phyloP scores from a whole-genome alignment of 768 basidiomycete species.

The Auricularia cornea region DNA sequence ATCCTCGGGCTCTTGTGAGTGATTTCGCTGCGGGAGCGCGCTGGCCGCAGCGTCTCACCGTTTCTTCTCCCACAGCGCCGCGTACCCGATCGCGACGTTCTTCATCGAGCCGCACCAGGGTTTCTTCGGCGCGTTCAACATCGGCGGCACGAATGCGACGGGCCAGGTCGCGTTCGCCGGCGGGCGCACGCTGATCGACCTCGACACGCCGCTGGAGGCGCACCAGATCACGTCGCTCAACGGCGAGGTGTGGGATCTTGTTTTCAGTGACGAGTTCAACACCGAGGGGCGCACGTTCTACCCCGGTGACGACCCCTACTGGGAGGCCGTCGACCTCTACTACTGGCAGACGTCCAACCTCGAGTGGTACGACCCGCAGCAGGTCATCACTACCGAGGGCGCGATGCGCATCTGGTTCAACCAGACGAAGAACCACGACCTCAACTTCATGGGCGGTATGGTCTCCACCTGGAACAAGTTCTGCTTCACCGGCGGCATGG shows the following conservation, averaged over 20 bases:
- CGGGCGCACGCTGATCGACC: conserved; percentile 67
- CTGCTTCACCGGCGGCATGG: conserved; percentile 55
- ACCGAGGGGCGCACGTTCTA: conserved; percentile 71
- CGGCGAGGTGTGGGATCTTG: conserved; percentile 52
- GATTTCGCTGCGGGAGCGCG: conserved; percentile 23
- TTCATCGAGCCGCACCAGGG: conserved; percentile 39
- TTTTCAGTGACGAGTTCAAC: conserved; percentile 89
- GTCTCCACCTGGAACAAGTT: conserved; percentile 77
- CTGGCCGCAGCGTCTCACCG: neutral
- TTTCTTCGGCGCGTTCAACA: conserved; percentile 54
- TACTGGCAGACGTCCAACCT: conserved; percentile 46
- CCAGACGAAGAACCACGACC: conserved; percentile 56
- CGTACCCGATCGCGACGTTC: conserved; percentile 55
- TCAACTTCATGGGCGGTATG: conserved; percentile 68
- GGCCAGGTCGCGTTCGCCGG: conserved; percentile 54
- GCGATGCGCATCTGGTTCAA: conserved; percentile 55
- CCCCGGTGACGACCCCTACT: conserved; percentile 83
- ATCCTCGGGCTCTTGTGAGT: conserved; percentile 40
- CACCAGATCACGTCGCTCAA: conserved; percentile 44
- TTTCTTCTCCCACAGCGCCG: too few relatives aligned
- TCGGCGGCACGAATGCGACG: conserved; percentile 68
- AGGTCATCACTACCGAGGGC: conserved; percentile 66
- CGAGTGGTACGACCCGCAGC: conserved; percentile 58
- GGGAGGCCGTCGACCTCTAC: conserved; percentile 77
- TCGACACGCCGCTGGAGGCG: conserved; percentile 58